Evolutionary conservation across 2,329 filamentous ascomycete species (phyloP).

Genomic region (Phaeosphaeriaceae sp.): DNA sequence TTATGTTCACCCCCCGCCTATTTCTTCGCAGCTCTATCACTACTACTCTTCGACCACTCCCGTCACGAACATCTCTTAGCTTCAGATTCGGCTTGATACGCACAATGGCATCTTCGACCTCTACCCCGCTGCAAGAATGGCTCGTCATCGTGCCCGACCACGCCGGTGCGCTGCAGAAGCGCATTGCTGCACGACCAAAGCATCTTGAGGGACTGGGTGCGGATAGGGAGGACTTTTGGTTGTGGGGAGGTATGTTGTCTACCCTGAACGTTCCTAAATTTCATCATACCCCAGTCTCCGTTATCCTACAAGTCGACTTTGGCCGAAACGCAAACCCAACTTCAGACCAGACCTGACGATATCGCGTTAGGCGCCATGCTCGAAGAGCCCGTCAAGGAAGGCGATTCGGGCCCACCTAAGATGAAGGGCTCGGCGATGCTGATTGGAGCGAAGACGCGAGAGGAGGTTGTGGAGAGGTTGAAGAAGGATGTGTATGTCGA

Average conservation of each 20-base stretch:
- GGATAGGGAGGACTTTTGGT: slow-evolving; percentile 41
- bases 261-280: too few species aligned
- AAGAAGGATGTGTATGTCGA: slow-evolving; percentile 75
- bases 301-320: too few species aligned
- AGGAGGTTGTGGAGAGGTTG: slow-evolving; percentile 72
- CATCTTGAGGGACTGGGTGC: slow-evolving; percentile 40
- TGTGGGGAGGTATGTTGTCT: slow-evolving; percentile 44
- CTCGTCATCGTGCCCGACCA: slow-evolving; percentile 59
- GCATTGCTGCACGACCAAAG: slow-evolving; percentile 51
- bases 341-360: neutral
- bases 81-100: neutral
- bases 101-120: slow-evolving; percentile 33
- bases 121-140: slow-evolving; percentile 53
- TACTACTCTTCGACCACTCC: neutral
- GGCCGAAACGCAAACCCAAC: too few species aligned
- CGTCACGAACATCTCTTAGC: neutral
- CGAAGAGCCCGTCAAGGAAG: slow-evolving; percentile 59
- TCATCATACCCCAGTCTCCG: too few species aligned
- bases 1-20: slow-evolving; percentile 14
- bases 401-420: slow-evolving; percentile 64
- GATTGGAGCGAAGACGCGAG: slow-evolving; percentile 68
- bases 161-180: slow-evolving; percentile 48
- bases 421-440: slow-evolving; percentile 79
- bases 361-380: slow-evolving; percentile 42
- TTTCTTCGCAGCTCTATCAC: slow-evolving; percentile 1